Evolutionary conservation across 192 early-diverging fungal genomes (phyloP).

Genomic region (Chytriomyces sp.): DNA sequence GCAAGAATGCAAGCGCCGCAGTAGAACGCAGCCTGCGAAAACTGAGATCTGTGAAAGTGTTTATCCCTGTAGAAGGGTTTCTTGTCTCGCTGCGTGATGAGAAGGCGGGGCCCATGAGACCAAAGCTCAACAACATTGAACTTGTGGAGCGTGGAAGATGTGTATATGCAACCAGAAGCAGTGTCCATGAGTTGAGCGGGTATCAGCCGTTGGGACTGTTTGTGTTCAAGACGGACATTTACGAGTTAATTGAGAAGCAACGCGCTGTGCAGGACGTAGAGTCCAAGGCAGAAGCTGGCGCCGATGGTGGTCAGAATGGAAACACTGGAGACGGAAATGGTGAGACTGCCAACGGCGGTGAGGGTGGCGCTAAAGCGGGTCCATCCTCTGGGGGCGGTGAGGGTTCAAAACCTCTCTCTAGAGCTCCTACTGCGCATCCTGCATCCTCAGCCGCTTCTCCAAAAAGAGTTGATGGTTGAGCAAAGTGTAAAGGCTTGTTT

Average conservation of each 20-base stretch:
- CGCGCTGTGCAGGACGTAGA: background rate
- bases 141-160: background rate
- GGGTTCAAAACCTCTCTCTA: too few species aligned
- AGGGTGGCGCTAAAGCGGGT: too few species aligned
- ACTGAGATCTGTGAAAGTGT: background rate
- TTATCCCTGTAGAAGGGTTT: background rate
- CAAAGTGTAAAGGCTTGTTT: too few species aligned
- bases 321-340: too few species aligned
- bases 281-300: background rate
- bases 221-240: slow-evolving; percentile 1
- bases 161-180: background rate
- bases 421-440: too few species aligned
- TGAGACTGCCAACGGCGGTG: too few species aligned
- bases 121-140: background rate
- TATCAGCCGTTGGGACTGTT: slow-evolving; percentile 9
- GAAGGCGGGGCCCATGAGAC: background rate
- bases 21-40: background rate
- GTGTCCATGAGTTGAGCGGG: background rate
- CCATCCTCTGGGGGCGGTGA: too few species aligned
- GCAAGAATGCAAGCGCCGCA: background rate
- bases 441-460: too few species aligned
- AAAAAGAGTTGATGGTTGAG: too few species aligned
- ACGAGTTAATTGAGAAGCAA: background rate
- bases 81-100: background rate
- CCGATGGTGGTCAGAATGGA: too few species aligned